Evolutionary conservation across 2,329 filamentous ascomycete genomes (phyloP).

Genomic region (Colletotrichum somersetense): DNA sequence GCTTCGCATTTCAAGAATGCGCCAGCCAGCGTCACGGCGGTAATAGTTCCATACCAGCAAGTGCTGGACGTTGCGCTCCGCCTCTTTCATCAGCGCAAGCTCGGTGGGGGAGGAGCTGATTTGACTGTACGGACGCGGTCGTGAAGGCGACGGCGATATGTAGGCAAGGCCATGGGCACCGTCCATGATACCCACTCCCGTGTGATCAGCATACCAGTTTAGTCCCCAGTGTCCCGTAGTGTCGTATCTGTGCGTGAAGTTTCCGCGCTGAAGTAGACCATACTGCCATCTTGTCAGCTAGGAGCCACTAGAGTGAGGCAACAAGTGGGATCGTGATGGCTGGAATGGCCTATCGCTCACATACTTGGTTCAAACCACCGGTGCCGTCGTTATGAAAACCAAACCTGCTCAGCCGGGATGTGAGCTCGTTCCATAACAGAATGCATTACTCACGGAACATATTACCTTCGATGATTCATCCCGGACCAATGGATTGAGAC

Average conservation of each 20-base stretch:
- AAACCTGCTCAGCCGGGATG: background rate
- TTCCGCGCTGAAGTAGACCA: slow-evolving; percentile 22
- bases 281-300: slow-evolving; percentile 12
- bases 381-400: slow-evolving; percentile 31
- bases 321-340: too few relatives aligned
- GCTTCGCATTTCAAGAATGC: slow-evolving; percentile 15
- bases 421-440: background rate
- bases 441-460: accelerated
- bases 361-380: slow-evolving; percentile 26
- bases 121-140: slow-evolving; percentile 16
- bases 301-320: too few relatives aligned
- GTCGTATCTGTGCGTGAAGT: slow-evolving; percentile 23
- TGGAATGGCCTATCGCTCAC: too few relatives aligned
- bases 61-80: slow-evolving; percentile 7
- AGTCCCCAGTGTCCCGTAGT: slow-evolving; percentile 28
- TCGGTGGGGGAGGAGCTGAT: slow-evolving; percentile 5
- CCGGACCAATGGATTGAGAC: slow-evolving; percentile 30
- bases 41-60: slow-evolving; percentile 31
- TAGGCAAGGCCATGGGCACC: slow-evolving; percentile 23
- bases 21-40: slow-evolving; percentile 20
- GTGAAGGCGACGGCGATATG: slow-evolving; percentile 2
- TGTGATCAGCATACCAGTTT: slow-evolving; percentile 36
- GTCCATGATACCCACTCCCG: slow-evolving; percentile 23
- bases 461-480: slow-evolving; percentile 23
- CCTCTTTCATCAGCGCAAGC: slow-evolving; percentile 7